A percentile compares a stretch with the other conserved stretches of the same genome.
Evolutionary conservation across 2,329 filamentous ascomycete species (phyloP).

Genomic region (Stromatinia cepivora): DNA sequence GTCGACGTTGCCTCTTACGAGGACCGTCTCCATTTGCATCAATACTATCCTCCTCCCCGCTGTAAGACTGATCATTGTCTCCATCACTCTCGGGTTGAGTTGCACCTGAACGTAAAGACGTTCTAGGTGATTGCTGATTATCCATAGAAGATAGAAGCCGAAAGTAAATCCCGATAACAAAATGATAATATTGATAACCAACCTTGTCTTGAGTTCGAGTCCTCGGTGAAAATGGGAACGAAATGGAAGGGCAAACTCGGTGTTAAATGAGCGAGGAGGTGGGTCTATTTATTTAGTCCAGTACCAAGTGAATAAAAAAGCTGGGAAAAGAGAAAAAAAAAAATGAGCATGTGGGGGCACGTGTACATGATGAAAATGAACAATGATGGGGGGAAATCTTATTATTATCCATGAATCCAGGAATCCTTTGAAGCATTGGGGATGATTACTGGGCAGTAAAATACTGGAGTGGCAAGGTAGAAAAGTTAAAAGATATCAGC

Average conservation of each 20-base stretch:
- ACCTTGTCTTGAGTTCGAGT: constrained; percentile 17
- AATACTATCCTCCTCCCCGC: constrained; percentile 39
- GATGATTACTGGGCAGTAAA: too few relatives aligned
- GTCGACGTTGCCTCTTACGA: constrained; percentile 49
- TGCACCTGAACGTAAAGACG: constrained; percentile 32
- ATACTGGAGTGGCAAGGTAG: too few relatives aligned
- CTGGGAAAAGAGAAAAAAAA: neutral
- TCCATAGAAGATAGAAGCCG: constrained; percentile 34
- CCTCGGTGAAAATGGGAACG: constrained; percentile 38
- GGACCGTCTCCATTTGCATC: constrained; percentile 41
- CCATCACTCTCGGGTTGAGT: constrained; percentile 40
- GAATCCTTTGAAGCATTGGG: neutral
- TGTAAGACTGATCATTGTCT: constrained; percentile 33
- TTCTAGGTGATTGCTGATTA: constrained; percentile 37
- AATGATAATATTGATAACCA: constrained; percentile 5
- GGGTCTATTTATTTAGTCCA: neutral
- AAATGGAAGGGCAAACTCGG: constrained; percentile 26
- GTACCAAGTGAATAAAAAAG: neutral
- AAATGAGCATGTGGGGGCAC: neutral
- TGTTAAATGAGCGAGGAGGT: constrained; percentile 30
- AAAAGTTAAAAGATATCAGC: too few relatives aligned
- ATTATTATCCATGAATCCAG: neutral
- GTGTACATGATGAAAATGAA: neutral
- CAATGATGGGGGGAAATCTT: neutral
- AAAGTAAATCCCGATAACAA: neutral